phyloP scores from a whole-genome alignment of 176 grass and related monocot species.

The Ensete ventricosum region DNA sequence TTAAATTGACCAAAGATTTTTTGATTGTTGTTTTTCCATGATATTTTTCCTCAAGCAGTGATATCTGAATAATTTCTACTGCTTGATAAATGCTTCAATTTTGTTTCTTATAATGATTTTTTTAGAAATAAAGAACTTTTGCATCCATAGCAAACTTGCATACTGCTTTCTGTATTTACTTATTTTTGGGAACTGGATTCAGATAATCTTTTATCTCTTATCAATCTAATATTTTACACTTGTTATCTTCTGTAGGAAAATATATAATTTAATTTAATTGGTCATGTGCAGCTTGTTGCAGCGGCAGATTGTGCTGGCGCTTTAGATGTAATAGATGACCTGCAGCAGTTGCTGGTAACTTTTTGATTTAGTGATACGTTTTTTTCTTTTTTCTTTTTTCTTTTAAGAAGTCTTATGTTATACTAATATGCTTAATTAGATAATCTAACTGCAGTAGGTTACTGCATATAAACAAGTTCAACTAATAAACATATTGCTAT shows the following conservation, averaged over 20 bases:
- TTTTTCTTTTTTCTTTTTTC: background rate
- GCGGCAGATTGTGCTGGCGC: slow-evolving; percentile 94
- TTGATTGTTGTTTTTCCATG: no score
- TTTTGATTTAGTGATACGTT: background rate
- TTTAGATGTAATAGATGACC: slow-evolving; percentile 84
- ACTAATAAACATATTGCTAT: background rate
- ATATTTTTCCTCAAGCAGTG: no score
- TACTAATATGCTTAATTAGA: background rate
- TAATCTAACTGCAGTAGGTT: background rate
- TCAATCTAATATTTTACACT: background rate
- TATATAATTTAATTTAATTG: slow-evolving; percentile 22
- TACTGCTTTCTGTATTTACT: background rate
- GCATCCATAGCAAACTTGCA: background rate
- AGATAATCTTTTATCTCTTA: background rate
- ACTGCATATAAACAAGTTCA: background rate
- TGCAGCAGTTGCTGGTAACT: slow-evolving; percentile 91
- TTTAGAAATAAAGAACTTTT: background rate
- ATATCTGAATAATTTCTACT: no score
- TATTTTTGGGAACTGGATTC: background rate
- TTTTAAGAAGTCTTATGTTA: background rate
- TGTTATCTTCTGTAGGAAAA: background rate
- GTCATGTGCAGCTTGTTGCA: slow-evolving; percentile 64
- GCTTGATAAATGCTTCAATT: background rate
- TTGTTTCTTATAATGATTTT: background rate
- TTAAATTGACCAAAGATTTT: no score